Evolutionary conservation across 345 rosid genomes (phyloP), one percentile per base, ranked within the genome.

Genomic region (Lagerstroemia speciosa): DNA sequence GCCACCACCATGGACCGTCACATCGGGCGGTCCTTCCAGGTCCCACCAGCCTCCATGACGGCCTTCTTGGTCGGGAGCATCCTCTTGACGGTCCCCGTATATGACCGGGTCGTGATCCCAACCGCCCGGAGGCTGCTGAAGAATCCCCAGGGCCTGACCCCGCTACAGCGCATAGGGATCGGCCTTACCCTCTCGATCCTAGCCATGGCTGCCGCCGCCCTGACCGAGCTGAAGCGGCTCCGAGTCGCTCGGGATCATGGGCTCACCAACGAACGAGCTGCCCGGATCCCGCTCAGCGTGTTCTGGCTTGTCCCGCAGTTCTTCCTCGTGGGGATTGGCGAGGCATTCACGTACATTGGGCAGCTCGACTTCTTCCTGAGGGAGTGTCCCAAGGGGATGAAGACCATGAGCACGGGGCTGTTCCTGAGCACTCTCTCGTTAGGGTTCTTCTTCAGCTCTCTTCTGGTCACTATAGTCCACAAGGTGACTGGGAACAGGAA

Each of bases 381-480:
- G 69, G 99, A 94, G 73, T 94, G 99, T 53, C 99, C 99, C 0
- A 91, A 94, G 70, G 99, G 99, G n/a, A 94, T 94, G 99, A 94
- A 94, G 79, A 92, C 95, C 0, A 94, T 94, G 92, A 91, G 97
- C 78, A 91, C 97, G 0, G 99, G 99, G 34, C 64, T 94, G 70
- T 84, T 94, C 73, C 69, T 94, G 57, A 94, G 97, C 73, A 91
- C 97, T 48, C 87, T 94, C 30, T 87, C 99, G 0, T 63, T 94
- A 52, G 99, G 99, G 71, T 91, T 94, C 76, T 94, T 94, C 73
- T 15, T 89, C 22, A 94, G 99, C 76, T 85, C 96, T 8, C 71
- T 81, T 29, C 69, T 94, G 74, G 97, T 94, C 37, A 81, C 83
- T 3, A 63, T 94, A 26, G 96, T 94, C 67, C 93, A 94, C 64